Evolutionary conservation across 176 grass and related monocot genomes (phyloP).

Genomic region (Phyllostachys edulis): DNA sequence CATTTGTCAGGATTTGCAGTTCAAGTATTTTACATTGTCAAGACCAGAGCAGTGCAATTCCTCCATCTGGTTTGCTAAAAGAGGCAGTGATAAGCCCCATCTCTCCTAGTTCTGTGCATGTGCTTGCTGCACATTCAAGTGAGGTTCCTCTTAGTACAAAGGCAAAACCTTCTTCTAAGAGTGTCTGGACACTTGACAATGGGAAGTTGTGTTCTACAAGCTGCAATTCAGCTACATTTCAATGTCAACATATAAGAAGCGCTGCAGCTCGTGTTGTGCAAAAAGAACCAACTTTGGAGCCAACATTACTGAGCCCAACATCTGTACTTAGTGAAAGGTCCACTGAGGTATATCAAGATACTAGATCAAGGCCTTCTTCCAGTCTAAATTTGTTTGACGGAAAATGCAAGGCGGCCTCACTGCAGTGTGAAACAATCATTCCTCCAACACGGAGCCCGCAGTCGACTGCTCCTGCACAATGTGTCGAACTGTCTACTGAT

Average conservation of each 20-base stretch:
- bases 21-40: conserved; percentile 1
- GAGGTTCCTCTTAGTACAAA: conserved; percentile 16
- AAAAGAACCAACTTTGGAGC: not conserved
- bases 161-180: conserved; percentile 7
- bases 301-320: conserved; percentile 22
- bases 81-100: conserved; percentile 10
- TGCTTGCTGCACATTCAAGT: conserved; percentile 20
- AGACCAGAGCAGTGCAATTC: not conserved
- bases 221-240: not conserved
- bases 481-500: conserved; percentile 9
- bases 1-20: not conserved
- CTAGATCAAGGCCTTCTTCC: not conserved
- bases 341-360: conserved; percentile 4
- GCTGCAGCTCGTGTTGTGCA: not conserved
- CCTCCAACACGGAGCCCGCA: not conserved
- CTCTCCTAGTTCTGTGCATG: conserved; percentile 29
- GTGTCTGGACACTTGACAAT: conserved; percentile 1
- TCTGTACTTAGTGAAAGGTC: conserved; percentile 22
- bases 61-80: not conserved
- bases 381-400: not conserved
- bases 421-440: conserved; percentile 15
- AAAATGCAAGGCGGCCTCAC: not conserved
- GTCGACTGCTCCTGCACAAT: not conserved
- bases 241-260: not conserved
- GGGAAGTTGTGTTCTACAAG: not conserved